Evolutionary conservation across 1,284 basidiomycete genomes (phyloP), one percentile per base, ranked within the genome.

Genomic region (Moesziomyces globuligerus): DNA sequence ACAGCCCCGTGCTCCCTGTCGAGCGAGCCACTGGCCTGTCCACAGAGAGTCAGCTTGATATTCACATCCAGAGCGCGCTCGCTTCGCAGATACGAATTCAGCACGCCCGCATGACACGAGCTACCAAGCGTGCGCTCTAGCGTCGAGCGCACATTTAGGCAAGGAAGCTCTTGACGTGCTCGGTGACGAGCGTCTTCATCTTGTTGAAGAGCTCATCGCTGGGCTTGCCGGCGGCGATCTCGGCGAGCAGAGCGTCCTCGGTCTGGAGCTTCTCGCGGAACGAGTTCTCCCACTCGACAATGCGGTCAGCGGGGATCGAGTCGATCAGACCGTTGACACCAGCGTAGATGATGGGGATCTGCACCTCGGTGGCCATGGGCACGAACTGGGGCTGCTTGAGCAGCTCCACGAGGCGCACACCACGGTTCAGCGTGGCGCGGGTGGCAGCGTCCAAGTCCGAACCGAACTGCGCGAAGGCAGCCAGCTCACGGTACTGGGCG

Each of bases 401-500:
- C 83, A 98, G 90, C 87, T 98, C 95, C 74, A 94, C 98, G 69
- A 98, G 88, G 88, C 95, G 94, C 75, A 93, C 90, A 88, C 95
- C 95, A 90, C 95, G 92, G 83, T 89, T 91, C 74, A 98, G 90
- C 78, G 97, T 75, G 56, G 69, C 69, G 46, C 72, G 92, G 79
- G 95, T 98, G 37, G 95, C 96, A 66, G 95, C 94, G 87, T 98
- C 95, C 83, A 98, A 91, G 86, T 98, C 95, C 79, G 95, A 98
- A 89, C 95, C 95, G 88, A 98, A 98, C 85, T 98, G 95, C 67
- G 95, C 95, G 84, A 96, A 95, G 74, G 95, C 95, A 78, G 95
- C 95, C 76, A 98, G 94, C 88, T 98, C 95, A 91, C 95, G 94
- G 88, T 98, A 98, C 85, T 98, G 95, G 51, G 95, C 95, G 75